phyloP scores from a whole-genome alignment of 2,329 filamentous ascomycete genomes.

The Stemphylium beticola region DNA sequence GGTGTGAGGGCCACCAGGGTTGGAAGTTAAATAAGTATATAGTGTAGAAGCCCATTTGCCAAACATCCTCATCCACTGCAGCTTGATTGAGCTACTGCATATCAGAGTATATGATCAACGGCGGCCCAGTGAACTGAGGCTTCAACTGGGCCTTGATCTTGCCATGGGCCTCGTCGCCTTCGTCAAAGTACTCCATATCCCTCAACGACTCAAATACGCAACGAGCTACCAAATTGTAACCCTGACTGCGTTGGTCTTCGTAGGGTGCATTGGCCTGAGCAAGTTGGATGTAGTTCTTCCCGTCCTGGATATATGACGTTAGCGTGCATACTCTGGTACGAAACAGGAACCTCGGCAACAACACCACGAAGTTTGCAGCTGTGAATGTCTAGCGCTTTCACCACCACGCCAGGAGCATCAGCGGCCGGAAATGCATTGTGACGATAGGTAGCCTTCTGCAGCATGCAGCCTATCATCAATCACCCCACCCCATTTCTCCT shows the following conservation, averaged over 20 bases:
- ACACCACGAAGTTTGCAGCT: neutral
- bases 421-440: conserved; percentile 6
- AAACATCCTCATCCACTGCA: neutral
- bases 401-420: neutral
- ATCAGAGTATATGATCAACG: conserved; percentile 34
- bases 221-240: conserved; percentile 69
- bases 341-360: conserved; percentile 3
- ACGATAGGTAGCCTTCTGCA: conserved; percentile 1
- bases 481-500: conserved; percentile 15
- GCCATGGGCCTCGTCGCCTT: conserved; percentile 62
- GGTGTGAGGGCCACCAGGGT: neutral
- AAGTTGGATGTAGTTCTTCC: conserved; percentile 71
- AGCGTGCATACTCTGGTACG: conserved; percentile 10
- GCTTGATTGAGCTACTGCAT: conserved; percentile 19
- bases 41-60: neutral
- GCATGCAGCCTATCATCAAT: conserved; percentile 16
- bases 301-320: conserved; percentile 59
- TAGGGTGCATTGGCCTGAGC: conserved; percentile 62
- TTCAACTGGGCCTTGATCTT: conserved; percentile 53
- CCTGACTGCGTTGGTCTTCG: conserved; percentile 66
- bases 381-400: conserved; percentile 1
- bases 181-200: conserved; percentile 75
- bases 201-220: conserved; percentile 68
- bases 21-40: neutral
- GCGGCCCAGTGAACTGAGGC: conserved; percentile 34